These are phyloP conservation scores for Neonectria ditissima DNA, from an alignment of 2,329 filamentous ascomycete species.

Conservation along the genomic window DNA sequence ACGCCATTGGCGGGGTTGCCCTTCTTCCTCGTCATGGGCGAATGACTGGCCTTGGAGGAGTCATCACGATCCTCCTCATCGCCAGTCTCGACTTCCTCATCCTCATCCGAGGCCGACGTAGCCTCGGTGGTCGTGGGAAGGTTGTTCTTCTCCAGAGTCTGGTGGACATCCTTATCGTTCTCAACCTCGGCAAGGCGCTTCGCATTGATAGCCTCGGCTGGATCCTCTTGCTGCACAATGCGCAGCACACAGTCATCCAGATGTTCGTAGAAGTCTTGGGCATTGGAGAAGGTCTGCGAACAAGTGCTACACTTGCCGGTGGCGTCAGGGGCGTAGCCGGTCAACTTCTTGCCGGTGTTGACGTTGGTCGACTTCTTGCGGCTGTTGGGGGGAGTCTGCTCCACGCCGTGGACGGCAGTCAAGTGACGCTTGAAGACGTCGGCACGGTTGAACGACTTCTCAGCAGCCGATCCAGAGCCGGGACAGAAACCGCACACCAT, in stretches of 20 bases:
- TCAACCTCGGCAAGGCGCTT: constrained; percentile 74
- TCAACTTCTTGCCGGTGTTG: constrained; percentile 71
- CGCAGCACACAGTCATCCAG: constrained; percentile 81
- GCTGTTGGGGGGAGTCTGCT: constrained; percentile 92
- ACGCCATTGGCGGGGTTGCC: constrained; percentile 67
- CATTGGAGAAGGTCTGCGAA: constrained; percentile 88
- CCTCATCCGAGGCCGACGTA: constrained; percentile 61
- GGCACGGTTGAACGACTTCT: constrained; percentile 95
- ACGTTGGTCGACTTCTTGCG: constrained; percentile 72
- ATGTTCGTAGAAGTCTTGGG: constrained; percentile 99
- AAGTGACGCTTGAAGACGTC: constrained; percentile 97
- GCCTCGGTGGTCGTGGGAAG: constrained; percentile 60
- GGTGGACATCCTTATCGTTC: constrained; percentile 70
- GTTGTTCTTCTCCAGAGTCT: constrained; percentile 74
- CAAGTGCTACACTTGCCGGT: constrained; percentile 98
- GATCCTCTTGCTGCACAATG: constrained; percentile 79
- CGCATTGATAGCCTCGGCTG: constrained; percentile 75
- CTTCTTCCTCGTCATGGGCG: constrained; percentile 64
- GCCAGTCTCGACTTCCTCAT: constrained; percentile 62
- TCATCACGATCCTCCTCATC: constrained; percentile 66
- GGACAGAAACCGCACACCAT: constrained; percentile 98
- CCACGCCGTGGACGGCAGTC: constrained; percentile 89
- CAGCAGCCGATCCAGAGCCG: constrained; percentile 85
- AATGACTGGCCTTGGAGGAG: constrained; percentile 59
- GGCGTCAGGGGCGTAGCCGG: constrained; percentile 78